Percentiles rank a stretch among this genome's conserved stretches.
These are phyloP conservation scores for Aspergillus bombycis DNA, from an alignment of 2,329 filamentous ascomycete species.

Conservation along the genomic window DNA sequence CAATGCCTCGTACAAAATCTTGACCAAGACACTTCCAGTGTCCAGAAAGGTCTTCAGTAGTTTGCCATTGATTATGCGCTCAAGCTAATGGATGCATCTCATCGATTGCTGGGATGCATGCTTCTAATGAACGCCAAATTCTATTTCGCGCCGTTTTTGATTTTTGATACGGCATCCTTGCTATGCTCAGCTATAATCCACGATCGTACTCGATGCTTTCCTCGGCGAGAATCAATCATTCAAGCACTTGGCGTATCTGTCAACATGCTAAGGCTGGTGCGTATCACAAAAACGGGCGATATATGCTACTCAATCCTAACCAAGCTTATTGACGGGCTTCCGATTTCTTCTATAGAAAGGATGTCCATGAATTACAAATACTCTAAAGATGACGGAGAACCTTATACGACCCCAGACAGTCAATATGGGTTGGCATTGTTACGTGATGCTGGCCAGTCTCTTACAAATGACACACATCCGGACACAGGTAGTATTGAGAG, in stretches of 20 bases:
- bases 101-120: constrained; percentile 45
- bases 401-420: constrained; percentile 5
- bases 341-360: constrained; percentile 11
- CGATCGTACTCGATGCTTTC: constrained; percentile 48
- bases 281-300: constrained; percentile 27
- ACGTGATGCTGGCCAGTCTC: background rate
- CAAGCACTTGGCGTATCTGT: constrained; percentile 44
- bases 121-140: constrained; percentile 53
- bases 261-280: constrained; percentile 34
- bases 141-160: constrained; percentile 53
- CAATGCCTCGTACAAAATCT: constrained; percentile 46
- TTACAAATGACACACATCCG: background rate
- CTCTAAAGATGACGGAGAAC: background rate
- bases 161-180: constrained; percentile 57
- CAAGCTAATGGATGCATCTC: constrained; percentile 46
- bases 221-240: constrained; percentile 46
- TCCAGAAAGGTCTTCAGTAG: constrained; percentile 44
- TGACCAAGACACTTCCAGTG: constrained; percentile 28
- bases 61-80: constrained; percentile 51
- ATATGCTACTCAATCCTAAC: constrained; percentile 28
- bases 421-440: background rate
- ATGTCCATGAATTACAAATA: constrained; percentile 1
- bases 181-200: constrained; percentile 57
- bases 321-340: constrained; percentile 24
- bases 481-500: background rate